Base-by-base conservation (phyloP, 2,329 filamentous ascomycete genomes). In the Sporothrix dimorphospora region DNA sequence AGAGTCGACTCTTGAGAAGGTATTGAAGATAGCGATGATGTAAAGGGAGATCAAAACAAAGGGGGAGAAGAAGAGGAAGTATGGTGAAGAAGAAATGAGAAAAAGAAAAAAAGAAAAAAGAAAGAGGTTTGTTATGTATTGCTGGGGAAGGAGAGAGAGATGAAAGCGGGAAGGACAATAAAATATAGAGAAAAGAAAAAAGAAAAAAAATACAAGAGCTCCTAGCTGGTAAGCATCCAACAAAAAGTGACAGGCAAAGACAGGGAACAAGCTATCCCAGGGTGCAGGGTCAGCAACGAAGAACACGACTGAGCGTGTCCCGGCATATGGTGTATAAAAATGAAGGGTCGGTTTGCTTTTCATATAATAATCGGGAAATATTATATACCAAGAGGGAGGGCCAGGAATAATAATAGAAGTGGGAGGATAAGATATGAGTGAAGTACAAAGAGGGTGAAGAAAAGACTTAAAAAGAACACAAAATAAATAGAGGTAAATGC, bases 321-420 rank as follows among this genome's bases (percentile, higher is more conserved):
- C 72, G 67, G 59, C 72, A 73, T 71, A 61, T 73, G 71, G 70
- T 59, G 72, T 73, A 75, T 73, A 72, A 71, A 70, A 73, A 71
- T 59, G 40, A 67, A 72, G 63, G 72, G 73, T 72, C 70, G 61
- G 67, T 30, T 71, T 70, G 45, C 72, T 74, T 76, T 76, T 77
- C 75, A 78, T 72, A 78, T 76, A 76, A 76, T 70, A 74, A 73
- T 71, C 65, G 66, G 70, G 51, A 51, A 69, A 38, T 70, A 70
- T 69, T 49, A 70, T 38, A 45, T 27, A 40, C 27, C 49, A 47
- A 45, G 30, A 61, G 16, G 9, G 34, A 71, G 42, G 67, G 30
- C 21, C 3, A 34, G 6, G 30, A 27, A 59, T 59, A 70, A 47
- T 55, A 67, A 70, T 69, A 70, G 42, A 69, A 14, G 4, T 42